Base-by-base conservation (phyloP, 1,284 basidiomycete species). In the Rugosomyces carneus region DNA sequence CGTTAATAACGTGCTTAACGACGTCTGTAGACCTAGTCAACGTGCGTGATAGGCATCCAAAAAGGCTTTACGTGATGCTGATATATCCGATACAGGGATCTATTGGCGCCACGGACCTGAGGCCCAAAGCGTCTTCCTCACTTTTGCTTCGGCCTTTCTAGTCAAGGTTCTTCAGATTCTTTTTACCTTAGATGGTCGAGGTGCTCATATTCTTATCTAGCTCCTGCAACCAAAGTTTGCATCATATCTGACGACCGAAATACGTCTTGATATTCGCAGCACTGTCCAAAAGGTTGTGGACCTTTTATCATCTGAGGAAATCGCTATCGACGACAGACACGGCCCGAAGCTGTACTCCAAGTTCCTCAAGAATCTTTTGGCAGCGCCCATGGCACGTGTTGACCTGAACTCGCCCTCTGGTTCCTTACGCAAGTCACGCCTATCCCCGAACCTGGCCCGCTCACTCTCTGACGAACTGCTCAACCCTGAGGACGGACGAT, bases 71-170 rank as follows among this genome's bases (percentile, higher is more conserved):
- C 42, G 51, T 42, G 48, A 48, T 3, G 27, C 10, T 38, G 36
- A 45, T 40, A 27, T 34, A 27, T 48, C 11, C 50, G 80, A 78
- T 73, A 49, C 67, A 74, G 52, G 47, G 0, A 45, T 51, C 24
- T 81, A 77, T 54, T 71, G 88, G 44, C 74, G 83, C 2, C 85
- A 90, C 57, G 88, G 86, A 0, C 86, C 89, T 1, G 88, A 91
- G 58, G 81, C 84, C 1, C 87, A 92, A 54, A 84, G 82, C 50
- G 80, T 93, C 18, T 89, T 90, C 56, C 76, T 86, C n/a, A 85
- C 85, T 0, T 93, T 92, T 53, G 89, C 89, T 4, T 81, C 84
- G 15, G 81, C 86, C 1, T 89, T 89, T 66, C 67, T 89, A 10
- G 75, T 89, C 51, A 88, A 89, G 70, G 84, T 82, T 55, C 31